A percentile compares a stretch with the other conserved stretches of the same genome.
Conservation (phyloP, 1,284 basidiomycete species). For the Marasmius tenuissimus region DNA sequence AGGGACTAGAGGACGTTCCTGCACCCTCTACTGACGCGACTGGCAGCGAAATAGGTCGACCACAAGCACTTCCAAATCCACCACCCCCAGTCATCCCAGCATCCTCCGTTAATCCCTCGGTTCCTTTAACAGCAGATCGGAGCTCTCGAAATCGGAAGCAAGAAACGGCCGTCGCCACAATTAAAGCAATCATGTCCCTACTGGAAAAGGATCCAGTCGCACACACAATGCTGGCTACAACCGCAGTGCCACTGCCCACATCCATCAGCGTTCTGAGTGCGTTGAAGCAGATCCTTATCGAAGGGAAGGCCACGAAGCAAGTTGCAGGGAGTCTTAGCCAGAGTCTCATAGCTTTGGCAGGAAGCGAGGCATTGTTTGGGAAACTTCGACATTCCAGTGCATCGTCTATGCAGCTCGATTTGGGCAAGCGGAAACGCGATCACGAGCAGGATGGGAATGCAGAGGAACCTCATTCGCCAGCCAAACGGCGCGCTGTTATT, state of each 20-base stretch:
- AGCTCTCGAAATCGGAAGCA: slow-evolving; percentile 33
- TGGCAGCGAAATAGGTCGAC: not conserved
- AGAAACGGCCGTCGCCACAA: slow-evolving; percentile 58
- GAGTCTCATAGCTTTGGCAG: slow-evolving; percentile 57
- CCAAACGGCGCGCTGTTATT: slow-evolving; percentile 46
- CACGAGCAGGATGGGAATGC: slow-evolving; percentile 43
- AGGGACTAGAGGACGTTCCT: slow-evolving; percentile 26
- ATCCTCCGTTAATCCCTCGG: not conserved
- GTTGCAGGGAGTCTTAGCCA: slow-evolving; percentile 58
- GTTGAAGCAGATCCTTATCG: slow-evolving; percentile 45
- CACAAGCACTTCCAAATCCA: not conserved
- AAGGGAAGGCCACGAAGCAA: slow-evolving; percentile 49
- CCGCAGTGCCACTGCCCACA: slow-evolving; percentile 45
- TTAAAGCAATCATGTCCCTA: slow-evolving; percentile 58
- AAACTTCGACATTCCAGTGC: slow-evolving; percentile 61
- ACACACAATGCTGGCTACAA: slow-evolving; percentile 47
- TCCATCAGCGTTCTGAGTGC: slow-evolving; percentile 53
- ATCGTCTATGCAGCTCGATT: slow-evolving; percentile 55
- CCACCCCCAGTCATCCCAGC: not conserved
- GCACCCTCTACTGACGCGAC: not conserved
- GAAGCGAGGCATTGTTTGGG: slow-evolving; percentile 63
- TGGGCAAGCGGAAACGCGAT: slow-evolving; percentile 69
- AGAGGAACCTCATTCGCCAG: slow-evolving; percentile 26
- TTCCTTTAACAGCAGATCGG: not conserved
- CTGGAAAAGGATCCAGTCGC: slow-evolving; percentile 57